Evolutionary conservation across 371 early-diverging fungal genomes (phyloP).

Genomic region (Circinella minor): DNA sequence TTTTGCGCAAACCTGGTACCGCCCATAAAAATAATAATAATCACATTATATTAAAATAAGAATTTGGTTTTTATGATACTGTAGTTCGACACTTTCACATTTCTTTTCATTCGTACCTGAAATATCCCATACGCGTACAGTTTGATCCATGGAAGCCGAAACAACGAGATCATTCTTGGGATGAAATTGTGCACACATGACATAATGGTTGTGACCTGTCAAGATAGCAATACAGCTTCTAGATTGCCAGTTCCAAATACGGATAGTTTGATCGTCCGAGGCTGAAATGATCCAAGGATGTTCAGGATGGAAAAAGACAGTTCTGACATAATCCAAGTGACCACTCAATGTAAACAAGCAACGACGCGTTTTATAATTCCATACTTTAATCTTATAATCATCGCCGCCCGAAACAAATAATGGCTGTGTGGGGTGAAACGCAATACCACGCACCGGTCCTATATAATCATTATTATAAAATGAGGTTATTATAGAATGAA

Average conservation of each 20-base stretch:
- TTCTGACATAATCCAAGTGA: slow-evolving; percentile 99
- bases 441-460: slow-evolving; percentile 98
- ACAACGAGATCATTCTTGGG: slow-evolving; percentile 96
- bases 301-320: slow-evolving; percentile 98
- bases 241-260: slow-evolving; percentile 99
- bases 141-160: slow-evolving; percentile 97
- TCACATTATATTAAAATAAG: slow-evolving; percentile 6
- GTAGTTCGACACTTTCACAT: no score
- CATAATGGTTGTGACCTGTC: slow-evolving; percentile 99
- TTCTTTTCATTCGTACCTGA: slow-evolving; percentile 61
- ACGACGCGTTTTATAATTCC: slow-evolving; percentile 97
- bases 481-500: no score
- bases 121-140: slow-evolving; percentile 99
- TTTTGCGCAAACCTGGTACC: slow-evolving; percentile 72
- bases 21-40: slow-evolving; percentile 19
- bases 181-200: slow-evolving; percentile 99
- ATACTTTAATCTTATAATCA: slow-evolving; percentile 99
- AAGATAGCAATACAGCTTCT: slow-evolving; percentile 96
- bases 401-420: slow-evolving; percentile 99
- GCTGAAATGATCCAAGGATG: slow-evolving; percentile 98
- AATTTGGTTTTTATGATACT: no score
- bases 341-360: slow-evolving; percentile 96
- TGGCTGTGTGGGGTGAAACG: slow-evolving; percentile 98
- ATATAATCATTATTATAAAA: background rate
- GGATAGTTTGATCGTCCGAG: slow-evolving; percentile 99